Conservation (phyloP, 1,284 basidiomycete genomes). For the Tilletiaria anomala region DNA sequence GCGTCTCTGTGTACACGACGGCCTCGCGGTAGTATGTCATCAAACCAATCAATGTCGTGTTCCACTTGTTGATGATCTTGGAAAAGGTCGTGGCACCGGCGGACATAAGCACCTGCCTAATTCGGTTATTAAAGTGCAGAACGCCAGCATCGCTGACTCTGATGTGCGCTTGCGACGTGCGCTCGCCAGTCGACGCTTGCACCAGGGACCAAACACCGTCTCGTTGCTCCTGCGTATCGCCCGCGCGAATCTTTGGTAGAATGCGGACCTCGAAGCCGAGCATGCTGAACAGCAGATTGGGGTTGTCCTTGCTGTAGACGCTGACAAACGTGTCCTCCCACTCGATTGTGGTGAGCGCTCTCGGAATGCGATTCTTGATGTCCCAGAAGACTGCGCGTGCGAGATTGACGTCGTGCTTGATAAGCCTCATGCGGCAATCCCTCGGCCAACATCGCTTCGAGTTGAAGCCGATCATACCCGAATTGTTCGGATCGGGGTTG, state of each 20-base stretch:
- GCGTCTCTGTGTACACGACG: constrained; percentile 92
- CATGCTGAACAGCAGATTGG: constrained; percentile 95
- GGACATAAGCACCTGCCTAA: constrained; percentile 93
- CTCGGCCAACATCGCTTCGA: constrained; percentile 98
- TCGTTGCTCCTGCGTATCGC: constrained; percentile 90
- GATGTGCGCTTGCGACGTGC: constrained; percentile 91
- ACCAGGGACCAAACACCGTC: constrained; percentile 97
- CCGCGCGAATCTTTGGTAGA: constrained; percentile 81
- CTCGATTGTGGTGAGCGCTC: constrained; percentile 93
- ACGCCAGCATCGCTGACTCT: constrained; percentile 93
- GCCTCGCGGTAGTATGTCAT: constrained; percentile 98
- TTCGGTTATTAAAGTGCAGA: constrained; percentile 42
- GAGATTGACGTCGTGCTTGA: constrained; percentile 98
- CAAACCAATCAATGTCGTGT: constrained; percentile 54
- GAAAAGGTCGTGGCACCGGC: constrained; percentile 97
- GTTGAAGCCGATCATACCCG: constrained; percentile 97
- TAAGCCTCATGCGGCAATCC: constrained; percentile 95
- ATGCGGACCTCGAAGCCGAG: constrained; percentile 91
- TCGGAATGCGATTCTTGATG: constrained; percentile 88
- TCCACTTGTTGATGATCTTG: constrained; percentile 99
- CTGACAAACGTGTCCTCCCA: constrained; percentile 49
- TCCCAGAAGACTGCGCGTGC: constrained; percentile 99
- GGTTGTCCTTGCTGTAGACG: constrained; percentile 94
- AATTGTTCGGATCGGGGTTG: constrained; percentile 95
- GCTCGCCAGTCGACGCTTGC: constrained; percentile 83